phyloP scores from a whole-genome alignment of 768 basidiomycete genomes.

The Tricholoma terreum region DNA sequence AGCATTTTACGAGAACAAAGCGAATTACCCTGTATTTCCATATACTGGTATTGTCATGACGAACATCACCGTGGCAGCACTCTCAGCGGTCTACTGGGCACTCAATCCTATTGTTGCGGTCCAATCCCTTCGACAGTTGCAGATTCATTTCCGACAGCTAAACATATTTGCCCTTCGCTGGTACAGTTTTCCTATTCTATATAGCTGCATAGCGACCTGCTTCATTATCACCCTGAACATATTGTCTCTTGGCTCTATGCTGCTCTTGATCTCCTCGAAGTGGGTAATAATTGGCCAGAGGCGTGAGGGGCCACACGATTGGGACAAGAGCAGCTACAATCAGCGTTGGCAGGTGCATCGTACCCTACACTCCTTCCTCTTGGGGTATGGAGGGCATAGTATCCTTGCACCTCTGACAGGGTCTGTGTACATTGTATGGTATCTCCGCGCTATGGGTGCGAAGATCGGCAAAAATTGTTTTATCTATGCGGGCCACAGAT shows the following conservation, averaged over 20 bases:
- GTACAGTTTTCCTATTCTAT: slow-evolving; percentile 39
- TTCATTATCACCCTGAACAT: slow-evolving; percentile 37
- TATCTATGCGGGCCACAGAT: slow-evolving; percentile 38
- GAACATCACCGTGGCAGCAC: slow-evolving; percentile 34
- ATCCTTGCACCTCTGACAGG: slow-evolving; percentile 39
- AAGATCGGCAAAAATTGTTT: slow-evolving; percentile 41
- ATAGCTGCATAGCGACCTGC: slow-evolving; percentile 35
- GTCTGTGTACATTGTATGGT: slow-evolving; percentile 44
- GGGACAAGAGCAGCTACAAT: slow-evolving; percentile 48
- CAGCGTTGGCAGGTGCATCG: slow-evolving; percentile 51
- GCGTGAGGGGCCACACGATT: slow-evolving; percentile 36
- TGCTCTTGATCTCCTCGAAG: slow-evolving; percentile 42
- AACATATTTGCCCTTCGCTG: slow-evolving; percentile 34
- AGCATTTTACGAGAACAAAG: slow-evolving; percentile 40
- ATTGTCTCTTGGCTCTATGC: slow-evolving; percentile 35
- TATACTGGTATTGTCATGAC: slow-evolving; percentile 33
- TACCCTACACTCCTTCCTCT: slow-evolving; percentile 33
- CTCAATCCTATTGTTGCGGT: slow-evolving; percentile 36
- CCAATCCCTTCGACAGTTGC: slow-evolving; percentile 28
- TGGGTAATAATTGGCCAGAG: slow-evolving; percentile 42
- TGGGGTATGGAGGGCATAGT: slow-evolving; percentile 42
- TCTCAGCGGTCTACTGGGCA: slow-evolving; percentile 42
- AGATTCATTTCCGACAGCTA: slow-evolving; percentile 26
- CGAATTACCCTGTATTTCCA: slow-evolving; percentile 40
- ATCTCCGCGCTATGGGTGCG: slow-evolving; percentile 40